phyloP scores from a whole-genome alignment of 176 grass and related monocot genomes.

The Musa troglodytarum region DNA sequence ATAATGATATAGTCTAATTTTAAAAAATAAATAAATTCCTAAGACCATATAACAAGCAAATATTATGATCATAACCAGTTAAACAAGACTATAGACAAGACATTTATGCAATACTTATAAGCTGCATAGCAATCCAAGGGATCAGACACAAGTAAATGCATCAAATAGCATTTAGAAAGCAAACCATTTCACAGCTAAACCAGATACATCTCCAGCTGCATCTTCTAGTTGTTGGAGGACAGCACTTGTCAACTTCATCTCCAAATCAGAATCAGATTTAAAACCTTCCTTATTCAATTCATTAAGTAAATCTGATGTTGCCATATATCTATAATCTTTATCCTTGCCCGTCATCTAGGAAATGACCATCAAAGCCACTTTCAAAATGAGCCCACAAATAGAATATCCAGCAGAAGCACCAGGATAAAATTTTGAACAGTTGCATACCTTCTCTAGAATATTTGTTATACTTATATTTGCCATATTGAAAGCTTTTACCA shows the following conservation, averaged over 20 bases:
- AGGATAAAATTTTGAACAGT: neutral
- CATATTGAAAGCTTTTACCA: conserved; percentile 28
- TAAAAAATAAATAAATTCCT: neutral
- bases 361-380: conserved; percentile 14
- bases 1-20: too few species aligned
- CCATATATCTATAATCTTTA: conserved; percentile 97
- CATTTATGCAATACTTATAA: neutral
- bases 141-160: neutral
- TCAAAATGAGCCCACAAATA: neutral
- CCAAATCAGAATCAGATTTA: conserved; percentile 63
- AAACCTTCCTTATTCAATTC: conserved; percentile 70
- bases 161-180: neutral
- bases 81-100: neutral
- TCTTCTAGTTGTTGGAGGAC: conserved; percentile 89
- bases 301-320: conserved; percentile 80
- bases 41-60: neutral
- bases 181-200: conserved; percentile 93
- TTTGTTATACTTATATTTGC: conserved; percentile 60
- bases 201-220: conserved; percentile 90
- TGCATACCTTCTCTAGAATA: conserved; percentile 71
- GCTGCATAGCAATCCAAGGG: neutral
- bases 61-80: neutral
- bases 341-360: conserved; percentile 88
- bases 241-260: conserved; percentile 54
- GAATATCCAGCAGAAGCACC: neutral